Evolutionary conservation across 257 asterid species (phyloP).

Genomic region (Voacanga thouarsii): DNA sequence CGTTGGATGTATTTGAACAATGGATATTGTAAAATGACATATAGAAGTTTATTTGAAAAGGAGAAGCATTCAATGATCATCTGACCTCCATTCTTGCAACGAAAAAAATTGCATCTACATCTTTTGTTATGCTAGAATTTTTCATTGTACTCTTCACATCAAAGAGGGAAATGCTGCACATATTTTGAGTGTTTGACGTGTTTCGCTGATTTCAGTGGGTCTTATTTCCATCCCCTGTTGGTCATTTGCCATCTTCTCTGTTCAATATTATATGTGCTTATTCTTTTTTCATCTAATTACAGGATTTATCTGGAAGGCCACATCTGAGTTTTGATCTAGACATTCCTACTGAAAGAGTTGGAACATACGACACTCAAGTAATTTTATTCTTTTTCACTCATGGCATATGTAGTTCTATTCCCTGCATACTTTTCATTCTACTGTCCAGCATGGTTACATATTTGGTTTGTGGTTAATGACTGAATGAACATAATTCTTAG

Average conservation of each 20-base stretch:
- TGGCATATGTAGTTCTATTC: background rate
- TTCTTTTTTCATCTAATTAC: conserved; percentile 3
- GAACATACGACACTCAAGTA: conserved; percentile 93
- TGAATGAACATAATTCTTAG: background rate
- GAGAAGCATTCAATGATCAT: background rate
- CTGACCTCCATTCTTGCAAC: background rate
- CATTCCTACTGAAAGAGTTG: conserved; percentile 92
- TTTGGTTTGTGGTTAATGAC: background rate
- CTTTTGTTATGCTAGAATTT: background rate
- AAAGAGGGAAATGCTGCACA: background rate
- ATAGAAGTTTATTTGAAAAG: background rate
- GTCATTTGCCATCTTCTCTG: background rate
- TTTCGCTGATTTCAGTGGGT: background rate
- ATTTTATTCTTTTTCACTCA: background rate
- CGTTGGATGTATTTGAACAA: background rate
- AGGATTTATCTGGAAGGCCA: conserved; percentile 98
- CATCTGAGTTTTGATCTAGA: conserved; percentile 72
- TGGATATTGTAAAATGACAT: background rate
- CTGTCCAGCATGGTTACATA: background rate
- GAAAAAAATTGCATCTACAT: background rate
- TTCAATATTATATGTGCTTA: background rate
- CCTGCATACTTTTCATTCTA: background rate
- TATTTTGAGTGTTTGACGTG: background rate
- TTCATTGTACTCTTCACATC: background rate
- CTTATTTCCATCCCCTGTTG: background rate